A percentile compares a stretch with the other conserved stretches of the same genome.
Conservation (phyloP, 2,329 filamentous ascomycete species). For the Colletotrichum lini region DNA sequence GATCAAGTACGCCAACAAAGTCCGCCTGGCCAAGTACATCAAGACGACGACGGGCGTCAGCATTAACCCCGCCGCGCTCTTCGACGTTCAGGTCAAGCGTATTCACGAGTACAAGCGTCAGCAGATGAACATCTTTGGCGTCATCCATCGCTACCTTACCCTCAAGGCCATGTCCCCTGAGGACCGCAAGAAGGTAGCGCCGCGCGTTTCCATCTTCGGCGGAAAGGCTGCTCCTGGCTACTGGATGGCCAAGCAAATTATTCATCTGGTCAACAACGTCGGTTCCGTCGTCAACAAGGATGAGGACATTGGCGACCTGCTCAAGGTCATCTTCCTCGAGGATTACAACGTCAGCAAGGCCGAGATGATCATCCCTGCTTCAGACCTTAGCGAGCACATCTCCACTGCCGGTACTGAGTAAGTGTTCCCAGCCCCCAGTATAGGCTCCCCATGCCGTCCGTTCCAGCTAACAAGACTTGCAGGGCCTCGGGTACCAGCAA, state of each 20-base stretch:
- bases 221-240: constrained; percentile 98
- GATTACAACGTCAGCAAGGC: constrained; percentile 99
- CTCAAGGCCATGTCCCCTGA: constrained; percentile 89
- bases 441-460: neutral
- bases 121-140: constrained; percentile 98
- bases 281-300: constrained; percentile 93
- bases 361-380: constrained; percentile 94
- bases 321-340: constrained; percentile 97
- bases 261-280: constrained; percentile 95
- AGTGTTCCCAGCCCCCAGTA: constrained; percentile 47
- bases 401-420: constrained; percentile 96
- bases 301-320: constrained; percentile 88
- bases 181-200: constrained; percentile 87
- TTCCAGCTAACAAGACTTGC: constrained; percentile 40
- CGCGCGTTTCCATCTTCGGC: constrained; percentile 95
- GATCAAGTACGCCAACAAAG: constrained; percentile 97
- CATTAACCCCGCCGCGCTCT: constrained; percentile 90
- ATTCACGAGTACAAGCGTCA: constrained; percentile 99
- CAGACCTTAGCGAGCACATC: constrained; percentile 98
- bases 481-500: constrained; percentile 89
- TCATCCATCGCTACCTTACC: constrained; percentile 92
- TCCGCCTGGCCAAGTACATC: constrained; percentile 92
- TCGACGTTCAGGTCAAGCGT: constrained; percentile 98
- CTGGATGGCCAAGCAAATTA: constrained; percentile 99
- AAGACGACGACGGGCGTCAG: constrained; percentile 83